phyloP scores from a whole-genome alignment of 2,329 filamentous ascomycete genomes.

The Cytospora piceae region DNA sequence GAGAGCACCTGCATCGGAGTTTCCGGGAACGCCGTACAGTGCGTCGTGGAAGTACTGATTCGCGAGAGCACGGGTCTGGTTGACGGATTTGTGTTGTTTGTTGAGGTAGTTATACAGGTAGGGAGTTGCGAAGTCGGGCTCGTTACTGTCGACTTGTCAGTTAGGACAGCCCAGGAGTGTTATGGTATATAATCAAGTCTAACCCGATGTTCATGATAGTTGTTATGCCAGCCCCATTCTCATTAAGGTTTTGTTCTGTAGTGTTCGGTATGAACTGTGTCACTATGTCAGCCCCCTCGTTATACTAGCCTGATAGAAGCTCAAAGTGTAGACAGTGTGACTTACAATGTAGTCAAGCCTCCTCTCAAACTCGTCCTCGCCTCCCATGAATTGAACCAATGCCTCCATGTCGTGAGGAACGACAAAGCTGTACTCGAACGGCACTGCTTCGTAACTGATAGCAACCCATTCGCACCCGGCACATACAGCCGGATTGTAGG shows the following conservation, averaged over 20 bases:
- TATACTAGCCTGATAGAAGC: conserved; percentile 46
- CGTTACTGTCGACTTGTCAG: conserved; percentile 58
- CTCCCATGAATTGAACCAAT: conserved; percentile 56
- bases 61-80: conserved; percentile 65
- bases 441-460: conserved; percentile 54
- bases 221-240: conserved; percentile 33
- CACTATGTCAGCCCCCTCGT: background rate
- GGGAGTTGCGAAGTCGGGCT: conserved; percentile 62
- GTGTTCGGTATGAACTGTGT: conserved; percentile 33
- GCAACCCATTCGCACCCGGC: conserved; percentile 60
- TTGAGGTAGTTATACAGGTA: conserved; percentile 73
- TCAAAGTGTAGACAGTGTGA: conserved; percentile 46
- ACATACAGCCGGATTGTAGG: conserved; percentile 55
- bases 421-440: conserved; percentile 58
- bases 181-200: background rate
- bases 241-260: conserved; percentile 31
- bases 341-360: conserved; percentile 45
- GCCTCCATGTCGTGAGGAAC: conserved; percentile 61
- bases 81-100: conserved; percentile 59
- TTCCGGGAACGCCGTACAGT: conserved; percentile 65
- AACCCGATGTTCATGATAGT: conserved; percentile 36
- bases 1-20: conserved; percentile 74
- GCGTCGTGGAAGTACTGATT: conserved; percentile 65
- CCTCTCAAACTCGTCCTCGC: conserved; percentile 52
- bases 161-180: conserved; percentile 52